phyloP scores from a whole-genome alignment of 768 basidiomycete genomes.

The Hortiboletus campestris region DNA sequence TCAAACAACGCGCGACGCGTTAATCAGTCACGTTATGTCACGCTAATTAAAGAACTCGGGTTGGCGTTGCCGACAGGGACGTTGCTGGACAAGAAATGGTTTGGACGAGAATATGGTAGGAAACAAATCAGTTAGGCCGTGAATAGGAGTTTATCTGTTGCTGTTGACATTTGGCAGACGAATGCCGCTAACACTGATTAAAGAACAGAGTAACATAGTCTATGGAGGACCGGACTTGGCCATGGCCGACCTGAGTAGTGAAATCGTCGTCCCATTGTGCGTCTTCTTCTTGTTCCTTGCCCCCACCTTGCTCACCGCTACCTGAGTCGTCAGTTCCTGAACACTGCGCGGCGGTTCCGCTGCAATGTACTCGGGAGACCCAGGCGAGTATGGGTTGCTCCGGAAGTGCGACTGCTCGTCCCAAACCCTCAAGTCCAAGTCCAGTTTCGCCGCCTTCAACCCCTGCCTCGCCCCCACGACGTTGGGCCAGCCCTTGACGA shows the following conservation, averaged over 20 bases:
- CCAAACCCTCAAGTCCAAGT: constrained; percentile 31
- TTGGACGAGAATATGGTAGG: too few relatives aligned
- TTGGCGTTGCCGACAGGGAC: too few relatives aligned
- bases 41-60: too few relatives aligned
- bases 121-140: too few relatives aligned
- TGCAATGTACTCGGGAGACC: constrained; percentile 47
- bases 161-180: too few relatives aligned
- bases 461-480: constrained; percentile 47
- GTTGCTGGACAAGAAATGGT: too few relatives aligned
- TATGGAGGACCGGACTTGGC: not conserved
- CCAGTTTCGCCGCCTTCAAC: constrained; percentile 37
- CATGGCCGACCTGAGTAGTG: constrained; percentile 23
- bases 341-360: constrained; percentile 25
- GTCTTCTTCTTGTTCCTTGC: not conserved
- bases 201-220: not conserved
- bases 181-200: too few relatives aligned
- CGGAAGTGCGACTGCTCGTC: constrained; percentile 29
- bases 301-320: constrained; percentile 5
- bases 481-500: constrained; percentile 39
- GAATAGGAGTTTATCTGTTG: too few relatives aligned
- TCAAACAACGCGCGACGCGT: constrained; percentile 27
- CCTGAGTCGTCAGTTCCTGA: constrained; percentile 18
- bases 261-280: constrained; percentile 3
- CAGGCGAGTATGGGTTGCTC: constrained; percentile 49
- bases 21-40: constrained; percentile 28